Percentiles rank a stretch among this genome's conserved stretches.
These are phyloP conservation scores for Posidonia oceanica DNA, from an alignment of 116 monocot genomes.

Conservation along the genomic window DNA sequence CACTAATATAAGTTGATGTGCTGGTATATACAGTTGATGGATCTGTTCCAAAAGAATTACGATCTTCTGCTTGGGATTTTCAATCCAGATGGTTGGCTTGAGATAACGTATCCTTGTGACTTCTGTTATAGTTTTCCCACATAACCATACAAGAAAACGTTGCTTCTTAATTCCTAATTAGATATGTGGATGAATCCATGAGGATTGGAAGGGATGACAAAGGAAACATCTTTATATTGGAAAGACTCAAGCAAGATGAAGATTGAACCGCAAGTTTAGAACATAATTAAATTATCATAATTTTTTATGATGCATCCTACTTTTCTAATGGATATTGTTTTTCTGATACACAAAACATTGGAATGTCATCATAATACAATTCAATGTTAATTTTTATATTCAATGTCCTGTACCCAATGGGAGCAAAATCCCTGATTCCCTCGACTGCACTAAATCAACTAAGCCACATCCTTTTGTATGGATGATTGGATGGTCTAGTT, in stretches of 20 bases:
- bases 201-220: slow-evolving; percentile 87
- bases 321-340: neutral
- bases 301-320: neutral
- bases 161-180: slow-evolving; percentile 19
- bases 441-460: too few species aligned
- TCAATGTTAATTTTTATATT: too few species aligned
- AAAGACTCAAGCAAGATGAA: slow-evolving; percentile 24
- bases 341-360: too few species aligned
- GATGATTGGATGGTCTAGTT: too few species aligned
- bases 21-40: slow-evolving; percentile 43
- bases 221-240: slow-evolving; percentile 74
- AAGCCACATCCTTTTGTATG: too few species aligned
- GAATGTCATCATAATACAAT: too few species aligned
- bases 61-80: slow-evolving; percentile 75
- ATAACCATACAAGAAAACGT: neutral
- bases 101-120: slow-evolving; percentile 74
- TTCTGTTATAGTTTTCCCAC: neutral
- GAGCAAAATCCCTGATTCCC: too few species aligned
- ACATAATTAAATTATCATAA: neutral
- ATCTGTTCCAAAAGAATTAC: slow-evolving; percentile 77
- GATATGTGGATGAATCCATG: slow-evolving; percentile 83
- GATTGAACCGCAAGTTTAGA: neutral
- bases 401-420: too few species aligned
- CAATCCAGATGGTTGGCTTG: slow-evolving; percentile 94
- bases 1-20: neutral